Evolutionary conservation across 768 basidiomycete genomes (phyloP).

Genomic region (Mycena sanguinolenta): DNA sequence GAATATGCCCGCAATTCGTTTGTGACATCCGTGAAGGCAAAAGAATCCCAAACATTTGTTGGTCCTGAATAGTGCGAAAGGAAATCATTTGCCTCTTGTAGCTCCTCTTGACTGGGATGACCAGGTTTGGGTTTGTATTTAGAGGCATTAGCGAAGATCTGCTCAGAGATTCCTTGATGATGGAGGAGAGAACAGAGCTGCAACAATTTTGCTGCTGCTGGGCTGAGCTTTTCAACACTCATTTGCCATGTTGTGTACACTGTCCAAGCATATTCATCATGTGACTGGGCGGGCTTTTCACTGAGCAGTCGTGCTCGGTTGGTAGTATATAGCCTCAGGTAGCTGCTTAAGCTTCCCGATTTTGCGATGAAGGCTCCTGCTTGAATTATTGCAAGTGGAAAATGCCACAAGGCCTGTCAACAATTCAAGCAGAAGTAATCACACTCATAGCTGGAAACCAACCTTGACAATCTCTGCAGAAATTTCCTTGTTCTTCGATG

Average conservation of each 20-base stretch:
- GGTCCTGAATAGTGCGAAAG: constrained; percentile 5
- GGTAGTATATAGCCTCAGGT: neutral
- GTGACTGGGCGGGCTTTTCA: constrained; percentile 6
- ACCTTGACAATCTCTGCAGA: constrained; percentile 23
- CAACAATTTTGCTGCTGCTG: neutral
- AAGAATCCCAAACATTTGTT: neutral
- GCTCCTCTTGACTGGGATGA: constrained; percentile 1
- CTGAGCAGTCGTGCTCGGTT: constrained; percentile 1
- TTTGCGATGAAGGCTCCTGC: constrained; percentile 24
- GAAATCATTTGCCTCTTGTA: constrained; percentile 7
- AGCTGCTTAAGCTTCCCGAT: neutral
- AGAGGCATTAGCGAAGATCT: neutral
- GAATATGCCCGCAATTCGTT: constrained; percentile 9
- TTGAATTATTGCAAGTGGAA: constrained; percentile 23
- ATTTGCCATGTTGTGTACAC: too few relatives aligned
- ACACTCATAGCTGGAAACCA: neutral
- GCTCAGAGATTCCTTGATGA: neutral
- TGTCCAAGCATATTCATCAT: too few relatives aligned
- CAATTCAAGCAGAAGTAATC: neutral
- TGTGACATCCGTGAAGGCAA: constrained; percentile 3
- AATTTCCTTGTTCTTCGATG: neutral
- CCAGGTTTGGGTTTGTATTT: neutral
- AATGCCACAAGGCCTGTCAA: constrained; percentile 7
- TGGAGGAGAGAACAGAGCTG: constrained; percentile 9
- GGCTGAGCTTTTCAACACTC: constrained; percentile 14